A percentile compares a stretch with the other conserved stretches of the same genome.
phyloP scores from a whole-genome alignment of 1,284 basidiomycete species.

The Athelia psychrophila region DNA sequence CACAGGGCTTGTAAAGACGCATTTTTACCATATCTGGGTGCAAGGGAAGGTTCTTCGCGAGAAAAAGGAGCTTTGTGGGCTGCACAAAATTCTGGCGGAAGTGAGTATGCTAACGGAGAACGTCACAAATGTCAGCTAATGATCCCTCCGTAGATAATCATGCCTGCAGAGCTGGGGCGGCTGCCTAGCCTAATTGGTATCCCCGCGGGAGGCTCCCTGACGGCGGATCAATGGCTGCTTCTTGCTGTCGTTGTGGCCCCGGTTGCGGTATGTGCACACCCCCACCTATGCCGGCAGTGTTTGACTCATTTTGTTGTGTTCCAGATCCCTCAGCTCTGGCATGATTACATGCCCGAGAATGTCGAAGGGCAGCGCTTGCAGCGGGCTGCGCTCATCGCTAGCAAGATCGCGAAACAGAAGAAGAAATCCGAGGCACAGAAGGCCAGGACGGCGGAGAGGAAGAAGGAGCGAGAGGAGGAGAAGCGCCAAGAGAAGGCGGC shows the following conservation, averaged over 20 bases:
- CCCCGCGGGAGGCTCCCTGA: conserved; percentile 30
- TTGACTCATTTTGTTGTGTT: background rate
- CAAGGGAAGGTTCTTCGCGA: conserved; percentile 21
- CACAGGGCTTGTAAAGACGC: conserved; percentile 28
- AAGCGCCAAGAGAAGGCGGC: no score
- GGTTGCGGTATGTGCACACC: conserved; percentile 16
- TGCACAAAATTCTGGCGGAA: conserved; percentile 21
- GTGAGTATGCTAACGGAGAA: conserved; percentile 16
- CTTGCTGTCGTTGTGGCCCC: conserved; percentile 23
- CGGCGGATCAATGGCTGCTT: conserved; percentile 31
- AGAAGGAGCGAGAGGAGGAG: no score
- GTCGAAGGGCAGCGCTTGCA: background rate
- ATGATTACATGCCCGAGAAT: conserved; percentile 5
- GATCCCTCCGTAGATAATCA: conserved; percentile 9
- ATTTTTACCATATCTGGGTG: conserved; percentile 31
- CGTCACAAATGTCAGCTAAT: no score
- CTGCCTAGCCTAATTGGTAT: conserved; percentile 27
- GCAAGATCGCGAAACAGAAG: background rate
- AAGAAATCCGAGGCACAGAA: no score
- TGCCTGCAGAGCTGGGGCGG: conserved; percentile 19
- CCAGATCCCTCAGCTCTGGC: conserved; percentile 21
- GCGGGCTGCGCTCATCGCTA: background rate
- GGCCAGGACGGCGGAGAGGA: no score
- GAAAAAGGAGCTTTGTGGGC: conserved; percentile 17
- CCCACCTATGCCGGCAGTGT: background rate